These are phyloP conservation scores for Nakaseomyces nivariensis DNA, from an alignment of 1,139 yeast genomes.

Conservation along the genomic window DNA sequence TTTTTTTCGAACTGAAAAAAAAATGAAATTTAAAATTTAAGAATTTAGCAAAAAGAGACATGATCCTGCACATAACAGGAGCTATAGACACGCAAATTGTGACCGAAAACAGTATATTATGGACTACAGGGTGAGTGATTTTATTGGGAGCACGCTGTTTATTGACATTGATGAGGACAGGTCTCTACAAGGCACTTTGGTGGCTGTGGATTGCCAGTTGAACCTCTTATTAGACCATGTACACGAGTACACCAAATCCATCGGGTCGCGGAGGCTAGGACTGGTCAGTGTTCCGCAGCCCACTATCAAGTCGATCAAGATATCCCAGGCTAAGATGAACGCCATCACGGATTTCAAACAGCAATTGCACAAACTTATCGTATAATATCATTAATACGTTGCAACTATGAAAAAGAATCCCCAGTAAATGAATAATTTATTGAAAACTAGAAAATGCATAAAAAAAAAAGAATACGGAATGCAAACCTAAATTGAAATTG, in stretches of 20 bases:
- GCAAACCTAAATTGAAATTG: no score
- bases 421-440: conserved; percentile 2
- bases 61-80: no score
- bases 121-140: conserved; percentile 11
- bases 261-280: conserved; percentile 16
- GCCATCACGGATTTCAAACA: conserved; percentile 9
- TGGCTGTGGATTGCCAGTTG: conserved; percentile 25
- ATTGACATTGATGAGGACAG: conserved; percentile 17
- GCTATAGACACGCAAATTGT: no score
- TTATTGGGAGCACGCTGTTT: conserved; percentile 18
- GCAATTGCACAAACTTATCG: conserved; percentile 10
- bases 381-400: conserved; percentile 5
- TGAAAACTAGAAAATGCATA: background rate
- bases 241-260: conserved; percentile 13
- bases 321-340: conserved; percentile 9
- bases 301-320: conserved; percentile 16
- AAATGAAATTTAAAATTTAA: no score
- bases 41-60: no score
- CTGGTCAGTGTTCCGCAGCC: conserved; percentile 26
- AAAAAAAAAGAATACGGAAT: background rate
- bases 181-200: conserved; percentile 19
- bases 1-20: no score
- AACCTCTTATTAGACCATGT: conserved; percentile 25
- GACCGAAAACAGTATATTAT: background rate
- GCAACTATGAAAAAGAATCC: background rate